These are phyloP conservation scores for Chiua sp. DNA, from an alignment of 1,284 basidiomycete genomes.

Conservation along the genomic window DNA sequence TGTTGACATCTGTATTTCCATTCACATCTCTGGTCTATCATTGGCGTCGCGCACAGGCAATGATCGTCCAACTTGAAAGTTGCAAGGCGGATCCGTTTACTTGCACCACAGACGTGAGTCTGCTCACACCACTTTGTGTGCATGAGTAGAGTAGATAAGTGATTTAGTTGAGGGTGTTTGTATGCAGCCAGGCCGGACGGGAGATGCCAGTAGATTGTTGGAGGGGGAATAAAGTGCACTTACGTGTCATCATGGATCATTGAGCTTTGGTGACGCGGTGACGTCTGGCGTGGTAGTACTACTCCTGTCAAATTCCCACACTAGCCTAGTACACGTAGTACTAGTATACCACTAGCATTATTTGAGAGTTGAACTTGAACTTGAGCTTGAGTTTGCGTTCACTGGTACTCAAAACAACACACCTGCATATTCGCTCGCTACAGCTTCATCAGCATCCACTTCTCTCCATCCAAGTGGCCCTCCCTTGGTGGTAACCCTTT, in stretches of 20 bases:
- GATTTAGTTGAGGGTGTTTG: slow-evolving; percentile 35
- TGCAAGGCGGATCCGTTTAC: slow-evolving; percentile 33
- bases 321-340: not conserved
- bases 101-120: slow-evolving; percentile 38
- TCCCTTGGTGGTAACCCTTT: slow-evolving; percentile 9
- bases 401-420: too few species aligned
- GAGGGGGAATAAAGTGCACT: slow-evolving; percentile 23
- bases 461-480: slow-evolving; percentile 11
- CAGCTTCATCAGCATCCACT: slow-evolving; percentile 27
- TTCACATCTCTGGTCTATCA: not conserved
- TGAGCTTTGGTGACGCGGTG: not conserved
- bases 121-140: slow-evolving; percentile 36
- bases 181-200: slow-evolving; percentile 29
- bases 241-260: slow-evolving; percentile 5
- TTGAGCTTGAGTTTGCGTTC: too few species aligned
- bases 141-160: slow-evolving; percentile 41
- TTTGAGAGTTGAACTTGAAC: too few species aligned
- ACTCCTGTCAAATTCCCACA: too few species aligned
- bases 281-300: not conserved
- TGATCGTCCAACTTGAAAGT: too few species aligned
- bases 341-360: not conserved
- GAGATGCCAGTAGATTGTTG: slow-evolving; percentile 9
- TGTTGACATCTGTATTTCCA: not conserved
- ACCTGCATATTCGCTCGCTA: too few species aligned
- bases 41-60: slow-evolving; percentile 22